phyloP scores from a whole-genome alignment of 176 grass and related monocot genomes.

The Oryza rufipogon region DNA sequence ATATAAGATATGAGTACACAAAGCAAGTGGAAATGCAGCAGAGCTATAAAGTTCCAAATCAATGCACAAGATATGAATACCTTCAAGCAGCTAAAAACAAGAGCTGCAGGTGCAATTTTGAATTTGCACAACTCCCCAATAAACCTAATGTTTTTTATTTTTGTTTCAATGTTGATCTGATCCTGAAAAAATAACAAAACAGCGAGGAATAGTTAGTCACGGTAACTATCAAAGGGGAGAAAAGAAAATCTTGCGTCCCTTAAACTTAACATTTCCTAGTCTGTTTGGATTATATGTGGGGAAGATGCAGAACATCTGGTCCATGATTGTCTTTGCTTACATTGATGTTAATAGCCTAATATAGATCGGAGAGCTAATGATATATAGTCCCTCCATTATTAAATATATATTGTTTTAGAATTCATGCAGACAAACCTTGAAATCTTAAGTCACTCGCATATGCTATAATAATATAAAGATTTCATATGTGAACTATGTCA shows the following conservation, averaged over 20 bases:
- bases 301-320: background rate
- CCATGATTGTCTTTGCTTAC: slow-evolving; percentile 17
- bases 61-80: slow-evolving; percentile 42
- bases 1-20: slow-evolving; percentile 30
- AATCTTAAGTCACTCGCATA: background rate
- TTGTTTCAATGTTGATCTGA: slow-evolving; percentile 99
- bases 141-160: slow-evolving; percentile 99
- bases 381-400: background rate
- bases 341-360: background rate
- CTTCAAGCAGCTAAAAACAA: slow-evolving; percentile 99
- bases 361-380: slow-evolving; percentile 20
- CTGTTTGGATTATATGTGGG: slow-evolving; percentile 6
- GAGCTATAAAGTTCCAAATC: slow-evolving; percentile 8
- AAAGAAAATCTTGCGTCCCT: slow-evolving; percentile 21
- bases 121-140: slow-evolving; percentile 99
- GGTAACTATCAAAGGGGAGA: slow-evolving; percentile 24
- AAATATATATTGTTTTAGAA: background rate
- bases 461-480: background rate
- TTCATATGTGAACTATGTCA: background rate
- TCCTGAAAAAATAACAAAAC: slow-evolving; percentile 78
- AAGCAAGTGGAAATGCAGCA: slow-evolving; percentile 25
- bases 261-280: background rate
- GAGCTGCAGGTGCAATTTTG: slow-evolving; percentile 82
- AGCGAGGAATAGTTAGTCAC: slow-evolving; percentile 47
- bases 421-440: background rate